Evolutionary conservation across 208 protist genomes (phyloP), one percentile per base, ranked within the genome.

Genomic region (Leishmania braziliensis): DNA sequence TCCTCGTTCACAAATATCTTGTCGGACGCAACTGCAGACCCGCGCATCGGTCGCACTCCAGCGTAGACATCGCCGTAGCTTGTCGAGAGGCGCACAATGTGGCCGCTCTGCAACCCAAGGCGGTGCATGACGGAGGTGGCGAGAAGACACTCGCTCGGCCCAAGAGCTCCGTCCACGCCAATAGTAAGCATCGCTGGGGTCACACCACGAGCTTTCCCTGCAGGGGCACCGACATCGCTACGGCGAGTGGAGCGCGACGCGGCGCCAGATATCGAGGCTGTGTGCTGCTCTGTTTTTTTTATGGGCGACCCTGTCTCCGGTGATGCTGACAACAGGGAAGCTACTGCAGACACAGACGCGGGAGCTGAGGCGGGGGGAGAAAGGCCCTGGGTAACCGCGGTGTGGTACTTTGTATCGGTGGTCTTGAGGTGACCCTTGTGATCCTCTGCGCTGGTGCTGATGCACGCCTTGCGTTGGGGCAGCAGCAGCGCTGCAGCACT

Each of bases 1-100:
- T 90, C 87, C 29, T 79, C 77, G 71, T 77, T 88, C 54, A 88
- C 58, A 10, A 78, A 66, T 23, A 84, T 23, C 23, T 48, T 46
- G 10, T 88, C 84, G 6, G 77, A 43, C 2, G 60, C 43, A 1
- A 39, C 66, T 4, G 74, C 51, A 1, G 58, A 18, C 70, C 79
- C 68, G 36, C 70, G 60, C n/a, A 77, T 43, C 80, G 53, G 60
- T 20, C 76, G 79, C 36, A 80, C 84, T 75, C 82, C 84, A 3
- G 78, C 80, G 63, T 76, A 75, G n/a, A 80, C 72, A 12, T 72
- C 81, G 3, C 78, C 78, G 54, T 82, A 77, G 48, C 56, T 33
- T 10, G 74, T 82, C 48, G 65, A 65, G 26, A 84, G 60, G 46
- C 78, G 72, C 10, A 85, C 76, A 18, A 88, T 14, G 58, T 78